Evolutionary conservation across 164 flowering plant species (phyloP), one percentile per base, ranked within the genome.

Genomic region (Vitis amurensis): DNA sequence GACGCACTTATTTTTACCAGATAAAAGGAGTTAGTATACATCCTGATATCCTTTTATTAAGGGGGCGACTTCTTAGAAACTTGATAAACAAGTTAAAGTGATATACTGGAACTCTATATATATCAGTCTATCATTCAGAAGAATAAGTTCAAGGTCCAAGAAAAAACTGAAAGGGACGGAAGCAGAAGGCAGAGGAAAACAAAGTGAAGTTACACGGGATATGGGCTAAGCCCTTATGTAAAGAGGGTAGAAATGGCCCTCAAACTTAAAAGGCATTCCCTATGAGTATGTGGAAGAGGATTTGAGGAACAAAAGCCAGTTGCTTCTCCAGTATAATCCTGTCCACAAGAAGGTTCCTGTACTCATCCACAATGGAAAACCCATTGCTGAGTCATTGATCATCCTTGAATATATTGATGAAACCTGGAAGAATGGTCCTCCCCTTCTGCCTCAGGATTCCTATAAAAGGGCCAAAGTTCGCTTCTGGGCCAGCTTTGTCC

Each of bases 361-460:
- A 12, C 74, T 80, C 15, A 72, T 81, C 15, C 82, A 74, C 68
- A 51, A 61, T 13, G 79, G 76, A 5, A 67, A 63, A 29, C 71
- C 83, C 17, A 70, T 84, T 11, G 52, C 69, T 0, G 85, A 81
- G 44, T 84, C 87, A 0, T 63, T 61, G 7, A 56, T 77, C 68
- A 84, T 81, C 67, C 50, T 77, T 2, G 82, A 84, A 61, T 81
- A 79, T 62, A 79, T 84, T 9, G 83, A 76, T 1, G 84, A 84
- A 27, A 67, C 68, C 0, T 80, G 88, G 85, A 69, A 66, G n/a
- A 17, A 63, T 2, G 60, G 65, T 55, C 76, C 79, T 37, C 61
- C 9, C 0, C 67, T 80, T 11, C 30, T 81, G 53, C 83, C 81
- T 0, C 55, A 71, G 1, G 80, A 0, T 17, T 17, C 19, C 19